phyloP scores from a whole-genome alignment of 768 basidiomycete species.

The Rhizopogon vulgaris region DNA sequence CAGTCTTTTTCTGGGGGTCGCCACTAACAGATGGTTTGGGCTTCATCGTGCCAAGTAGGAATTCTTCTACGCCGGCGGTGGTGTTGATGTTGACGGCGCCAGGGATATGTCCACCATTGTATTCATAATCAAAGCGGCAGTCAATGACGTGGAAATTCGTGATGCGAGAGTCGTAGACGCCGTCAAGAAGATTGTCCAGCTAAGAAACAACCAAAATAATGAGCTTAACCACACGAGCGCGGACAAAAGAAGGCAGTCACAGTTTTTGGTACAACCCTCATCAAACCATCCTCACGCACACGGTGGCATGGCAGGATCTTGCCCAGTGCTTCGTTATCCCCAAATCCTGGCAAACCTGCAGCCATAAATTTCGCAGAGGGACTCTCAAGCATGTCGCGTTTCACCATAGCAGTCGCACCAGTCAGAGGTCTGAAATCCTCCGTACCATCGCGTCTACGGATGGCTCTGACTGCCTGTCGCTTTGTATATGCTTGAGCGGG shows the following conservation, averaged over 20 bases:
- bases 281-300: conserved; percentile 91
- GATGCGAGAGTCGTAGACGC: conserved; percentile 60
- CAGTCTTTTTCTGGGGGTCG: conserved; percentile 65
- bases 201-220: conserved; percentile 26
- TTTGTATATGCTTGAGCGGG: conserved; percentile 78
- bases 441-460: conserved; percentile 75
- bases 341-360: conserved; percentile 76
- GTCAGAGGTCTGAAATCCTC: conserved; percentile 74
- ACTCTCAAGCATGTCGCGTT: conserved; percentile 42
- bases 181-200: conserved; percentile 76
- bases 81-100: conserved; percentile 92
- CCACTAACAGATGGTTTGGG: conserved; percentile 72
- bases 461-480: conserved; percentile 71
- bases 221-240: not conserved
- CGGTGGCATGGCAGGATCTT: conserved; percentile 93
- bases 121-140: conserved; percentile 98
- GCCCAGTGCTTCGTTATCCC: conserved; percentile 88
- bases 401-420: conserved; percentile 51
- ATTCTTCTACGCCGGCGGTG: conserved; percentile 69
- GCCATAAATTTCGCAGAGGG: conserved; percentile 51
- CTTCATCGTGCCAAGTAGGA: conserved; percentile 60
- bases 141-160: conserved; percentile 79
- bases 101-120: conserved; percentile 84
- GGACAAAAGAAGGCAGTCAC: conserved; percentile 38
- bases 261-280: conserved; percentile 78